Base-by-base conservation (phyloP, 2,329 filamentous ascomycete genomes). In the Pseudocercospora fijiensis region DNA sequence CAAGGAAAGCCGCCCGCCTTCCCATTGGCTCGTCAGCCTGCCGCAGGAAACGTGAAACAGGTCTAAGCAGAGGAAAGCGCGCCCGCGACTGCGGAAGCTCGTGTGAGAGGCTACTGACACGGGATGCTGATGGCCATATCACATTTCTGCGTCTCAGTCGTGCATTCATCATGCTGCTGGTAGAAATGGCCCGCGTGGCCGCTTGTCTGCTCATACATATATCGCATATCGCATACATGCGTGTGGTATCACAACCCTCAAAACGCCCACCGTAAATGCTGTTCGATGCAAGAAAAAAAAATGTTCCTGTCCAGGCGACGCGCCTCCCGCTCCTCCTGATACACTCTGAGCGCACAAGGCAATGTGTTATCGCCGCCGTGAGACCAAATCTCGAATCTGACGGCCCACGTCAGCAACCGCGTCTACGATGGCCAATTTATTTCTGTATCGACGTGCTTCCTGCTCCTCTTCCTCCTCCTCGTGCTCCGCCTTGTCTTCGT, bases 401-500 rank as follows among this genome's bases (percentile, higher is more conserved):
- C 49, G 49, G 9, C 49, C 49, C 28, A 53, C 26, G 49, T 53
- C 49, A 53, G 49, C 49, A n/a, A 53, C 24, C 22, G 49, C 22
- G 49, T 57, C 55, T 7, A 41, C 55, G 30, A 57, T 24, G 9
- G 49, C 49, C 24, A 53, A 30, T 28, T 18, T 30, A 26, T 53
- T 53, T 26, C 24, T 53, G 49, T 4, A 41, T 18, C 37, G 16
- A 27, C 37, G 10, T 20, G 30, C 41, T 10, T 24, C 18, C 20
- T 37, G 20, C 9, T 53, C 52, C 18, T 55, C 57, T 41, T 63
- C 56, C 16, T 68, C 58, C 28, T 63, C 65, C 26, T 57, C 61
- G 26, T 56, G 56, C n/a, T 64, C 63, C 2, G 65, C 63, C 22
- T 52, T 59, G 20, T 67, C 66, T 51, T 67, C 66, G 37, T 69